Evolutionary conservation across 2,329 filamentous ascomycete genomes (phyloP), one percentile per base, ranked within the genome.

Genomic region (Aspergillus calidoustus): DNA sequence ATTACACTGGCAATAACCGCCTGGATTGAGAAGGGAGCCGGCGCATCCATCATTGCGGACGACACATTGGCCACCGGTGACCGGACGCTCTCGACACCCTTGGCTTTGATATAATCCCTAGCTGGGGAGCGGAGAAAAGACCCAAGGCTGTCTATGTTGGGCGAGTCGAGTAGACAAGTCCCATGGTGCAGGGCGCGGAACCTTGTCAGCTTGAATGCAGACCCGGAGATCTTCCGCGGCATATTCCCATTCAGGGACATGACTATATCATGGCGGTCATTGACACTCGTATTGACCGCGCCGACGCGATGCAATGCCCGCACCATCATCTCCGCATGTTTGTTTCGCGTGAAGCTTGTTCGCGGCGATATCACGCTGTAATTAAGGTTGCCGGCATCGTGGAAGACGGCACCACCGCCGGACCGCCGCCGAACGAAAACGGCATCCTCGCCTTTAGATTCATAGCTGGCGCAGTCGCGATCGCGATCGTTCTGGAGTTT

Each of bases 221-320:
- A 97, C 1, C 95, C 95, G 0, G 93, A 97, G 11, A 98, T 85
- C 76, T 99, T 99, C 72, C 89, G 86, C 1, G 84, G 82, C 41
- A 73, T 72, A 73, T 66, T 59, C 54, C 83, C 34, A 6, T 41
- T 81, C 60, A 19, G 19, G 19, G 89, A 86, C 50, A 96, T 82
- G 25, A 98, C 92, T 69, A 99, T 97, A 74, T 99, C 95, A 75
- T 99, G 94, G 17, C 95, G 86, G 74, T 89, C 87, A 74, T 98
- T 99, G 67, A 98, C 94, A 64, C 87, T 84, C 4, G 89, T 86
- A 34, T 85, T 83, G n/a, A 67, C 67, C 7, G 77, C 79, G 7
- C 77, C 76, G 28, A 77, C 62, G 25, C 69, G 77, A 46, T 84
- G 82, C 61, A 99, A 81, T 4, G 93, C 93, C n/a, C 90, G 86